Percentiles rank a stretch among this genome's conserved stretches.
Conservation (phyloP, 352 stramenopile genomes). For the Aphanomyces cochlioides region DNA sequence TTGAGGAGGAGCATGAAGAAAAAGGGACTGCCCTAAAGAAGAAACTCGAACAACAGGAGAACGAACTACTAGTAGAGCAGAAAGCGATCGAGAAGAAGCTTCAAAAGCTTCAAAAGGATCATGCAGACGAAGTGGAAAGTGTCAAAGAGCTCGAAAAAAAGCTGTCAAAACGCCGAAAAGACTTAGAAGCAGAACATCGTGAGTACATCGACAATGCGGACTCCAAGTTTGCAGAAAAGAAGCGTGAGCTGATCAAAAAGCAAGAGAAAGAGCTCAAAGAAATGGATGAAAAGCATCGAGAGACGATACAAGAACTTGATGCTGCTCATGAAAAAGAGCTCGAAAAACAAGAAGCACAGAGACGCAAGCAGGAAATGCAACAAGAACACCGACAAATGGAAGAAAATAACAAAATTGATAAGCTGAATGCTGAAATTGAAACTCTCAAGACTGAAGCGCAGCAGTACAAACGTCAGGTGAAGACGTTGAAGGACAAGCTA, state of each 20-base stretch:
- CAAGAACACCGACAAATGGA: constrained; percentile 25
- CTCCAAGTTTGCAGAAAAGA: constrained; percentile 42
- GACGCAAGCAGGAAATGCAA: constrained; percentile 35
- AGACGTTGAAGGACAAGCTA: constrained; percentile 18
- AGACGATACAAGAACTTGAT: constrained; percentile 44
- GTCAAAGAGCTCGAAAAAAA: constrained; percentile 60
- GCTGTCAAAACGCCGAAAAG: constrained; percentile 61
- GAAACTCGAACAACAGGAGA: constrained; percentile 31
- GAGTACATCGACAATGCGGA: constrained; percentile 62
- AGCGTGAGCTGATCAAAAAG: constrained; percentile 41
- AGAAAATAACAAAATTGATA: constrained; percentile 19
- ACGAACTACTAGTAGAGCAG: constrained; percentile 39
- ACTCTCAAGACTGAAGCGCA: constrained; percentile 21
- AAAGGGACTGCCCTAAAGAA: constrained; percentile 31
- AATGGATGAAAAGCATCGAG: constrained; percentile 42
- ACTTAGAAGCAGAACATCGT: constrained; percentile 65
- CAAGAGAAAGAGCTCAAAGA: constrained; percentile 47
- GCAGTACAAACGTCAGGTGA: constrained; percentile 24
- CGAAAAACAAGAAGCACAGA: constrained; percentile 37
- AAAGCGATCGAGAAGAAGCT: constrained; percentile 35
- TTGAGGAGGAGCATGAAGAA: constrained; percentile 43
- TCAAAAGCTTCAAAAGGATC: constrained; percentile 48
- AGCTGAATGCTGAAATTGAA: constrained; percentile 27
- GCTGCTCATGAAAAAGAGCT: constrained; percentile 41
- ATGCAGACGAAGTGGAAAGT: constrained; percentile 53